Conservation (phyloP, 805 yeast genomes). For the Candida nonsorbophila region DNA sequence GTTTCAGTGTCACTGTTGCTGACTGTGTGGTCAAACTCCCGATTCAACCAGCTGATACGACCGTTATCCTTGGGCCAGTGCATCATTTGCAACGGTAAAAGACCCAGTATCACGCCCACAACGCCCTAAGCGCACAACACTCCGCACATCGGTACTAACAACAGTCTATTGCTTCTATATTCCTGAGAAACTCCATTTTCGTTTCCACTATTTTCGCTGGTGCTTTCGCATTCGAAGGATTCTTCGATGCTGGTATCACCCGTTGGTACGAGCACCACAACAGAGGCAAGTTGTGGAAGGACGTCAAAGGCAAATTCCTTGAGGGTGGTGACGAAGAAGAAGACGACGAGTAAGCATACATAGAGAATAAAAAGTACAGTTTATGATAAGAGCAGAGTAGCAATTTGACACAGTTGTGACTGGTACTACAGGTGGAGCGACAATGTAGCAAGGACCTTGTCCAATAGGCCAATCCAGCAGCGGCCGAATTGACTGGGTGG, state of each 20-base stretch:
- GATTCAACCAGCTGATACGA: too few species aligned
- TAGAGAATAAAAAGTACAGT: slow-evolving; percentile 2
- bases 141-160: slow-evolving; percentile 6
- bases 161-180: slow-evolving; percentile 18
- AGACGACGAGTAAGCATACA: slow-evolving; percentile 41
- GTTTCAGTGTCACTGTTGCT: too few species aligned
- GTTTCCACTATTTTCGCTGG: slow-evolving; percentile 79
- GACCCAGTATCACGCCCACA: too few species aligned
- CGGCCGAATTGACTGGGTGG: too few species aligned
- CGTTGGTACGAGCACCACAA: slow-evolving; percentile 72
- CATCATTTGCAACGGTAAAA: too few species aligned
- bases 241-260: slow-evolving; percentile 64
- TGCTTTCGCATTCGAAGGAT: slow-evolving; percentile 82
- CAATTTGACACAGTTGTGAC: background rate
- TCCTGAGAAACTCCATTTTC: slow-evolving; percentile 88
- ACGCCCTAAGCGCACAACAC: background rate
- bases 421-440: background rate
- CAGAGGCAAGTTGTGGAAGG: slow-evolving; percentile 83
- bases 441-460: too few species aligned
- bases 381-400: too few species aligned
- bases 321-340: slow-evolving; percentile 56
- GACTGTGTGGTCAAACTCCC: too few species aligned
- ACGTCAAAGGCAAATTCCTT: slow-evolving; percentile 55
- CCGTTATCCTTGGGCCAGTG: too few species aligned
- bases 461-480: too few species aligned